These are phyloP conservation scores for Phytophthora pini DNA, from an alignment of 352 stramenopile species.

Conservation along the genomic window DNA sequence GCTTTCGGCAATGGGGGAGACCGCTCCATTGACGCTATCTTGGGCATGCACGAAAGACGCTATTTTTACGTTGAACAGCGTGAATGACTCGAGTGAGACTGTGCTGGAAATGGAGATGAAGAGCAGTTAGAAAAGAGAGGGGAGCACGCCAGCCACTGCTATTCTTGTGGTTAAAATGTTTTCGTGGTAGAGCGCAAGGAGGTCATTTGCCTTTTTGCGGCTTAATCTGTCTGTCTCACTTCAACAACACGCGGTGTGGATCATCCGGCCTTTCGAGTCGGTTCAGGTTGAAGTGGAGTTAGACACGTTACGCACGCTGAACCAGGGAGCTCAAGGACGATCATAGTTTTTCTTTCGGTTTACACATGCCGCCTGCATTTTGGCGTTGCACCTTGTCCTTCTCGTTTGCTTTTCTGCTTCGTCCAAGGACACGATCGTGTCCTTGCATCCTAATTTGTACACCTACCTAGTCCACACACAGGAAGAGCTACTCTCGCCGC, in stretches of 20 bases:
- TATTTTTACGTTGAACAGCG: constrained; percentile 21
- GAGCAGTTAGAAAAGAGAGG: constrained; percentile 2
- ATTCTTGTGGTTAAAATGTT: constrained; percentile 1
- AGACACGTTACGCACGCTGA: constrained; percentile 10
- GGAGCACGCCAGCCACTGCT: constrained; percentile 1
- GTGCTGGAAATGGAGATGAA: constrained; percentile 11
- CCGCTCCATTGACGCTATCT: constrained; percentile 15
- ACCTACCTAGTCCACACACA: constrained; percentile 41
- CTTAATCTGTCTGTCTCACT: constrained; percentile 2
- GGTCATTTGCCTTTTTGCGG: not conserved
- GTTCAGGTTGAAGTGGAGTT: constrained; percentile 21
- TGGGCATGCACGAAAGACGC: constrained; percentile 1
- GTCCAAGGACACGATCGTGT: constrained; percentile 20
- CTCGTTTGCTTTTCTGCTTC: constrained; percentile 25
- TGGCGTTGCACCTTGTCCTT: constrained; percentile 21
- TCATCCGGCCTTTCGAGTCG: constrained; percentile 27
- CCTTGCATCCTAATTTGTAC: constrained; percentile 31
- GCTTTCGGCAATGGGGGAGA: constrained; percentile 28
- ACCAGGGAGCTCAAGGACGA: constrained; percentile 18
- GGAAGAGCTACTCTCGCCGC: constrained; percentile 15
- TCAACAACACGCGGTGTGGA: constrained; percentile 16
- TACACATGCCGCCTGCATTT: constrained; percentile 30
- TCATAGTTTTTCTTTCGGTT: constrained; percentile 35
- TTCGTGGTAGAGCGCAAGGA: not conserved
- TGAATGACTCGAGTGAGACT: not conserved